A percentile compares a stretch with the other conserved stretches of the same genome.
Evolutionary conservation across 2,329 filamentous ascomycete genomes (phyloP).

Genomic region (Penicillium italicum): DNA sequence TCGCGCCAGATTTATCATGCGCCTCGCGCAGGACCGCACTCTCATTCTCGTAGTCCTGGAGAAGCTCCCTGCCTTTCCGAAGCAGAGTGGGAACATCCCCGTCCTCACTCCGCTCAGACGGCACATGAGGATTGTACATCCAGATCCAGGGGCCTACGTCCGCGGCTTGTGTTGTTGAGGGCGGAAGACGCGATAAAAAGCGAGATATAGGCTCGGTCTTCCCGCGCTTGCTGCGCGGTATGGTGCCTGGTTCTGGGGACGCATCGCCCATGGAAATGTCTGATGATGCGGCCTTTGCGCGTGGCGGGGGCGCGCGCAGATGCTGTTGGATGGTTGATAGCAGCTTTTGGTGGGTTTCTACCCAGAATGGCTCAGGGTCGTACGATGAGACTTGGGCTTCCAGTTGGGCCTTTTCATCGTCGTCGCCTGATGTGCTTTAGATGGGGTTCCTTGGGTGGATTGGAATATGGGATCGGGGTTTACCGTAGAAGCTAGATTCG

Average conservation of each 20-base stretch:
- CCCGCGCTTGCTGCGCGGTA: constrained; percentile 14
- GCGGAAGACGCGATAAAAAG: constrained; percentile 67
- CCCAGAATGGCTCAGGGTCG: constrained; percentile 52
- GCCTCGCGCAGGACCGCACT: constrained; percentile 51
- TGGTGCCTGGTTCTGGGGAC: neutral
- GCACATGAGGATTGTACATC: constrained; percentile 58
- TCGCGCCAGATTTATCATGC: constrained; percentile 40
- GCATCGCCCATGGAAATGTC: neutral
- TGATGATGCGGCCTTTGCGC: neutral
- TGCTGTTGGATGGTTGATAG: constrained; percentile 35
- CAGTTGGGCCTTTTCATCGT: constrained; percentile 48
- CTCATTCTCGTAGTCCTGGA: constrained; percentile 48
- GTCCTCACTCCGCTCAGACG: constrained; percentile 41
- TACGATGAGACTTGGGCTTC: constrained; percentile 52
- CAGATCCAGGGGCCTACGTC: constrained; percentile 65
- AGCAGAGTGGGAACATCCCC: constrained; percentile 49
- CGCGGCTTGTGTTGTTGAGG: constrained; percentile 55
- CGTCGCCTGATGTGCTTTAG: constrained; percentile 50
- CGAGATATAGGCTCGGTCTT: constrained; percentile 59
- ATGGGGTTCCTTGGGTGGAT: neutral
- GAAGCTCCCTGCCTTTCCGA: constrained; percentile 53
- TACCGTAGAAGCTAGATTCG: constrained; percentile 47
- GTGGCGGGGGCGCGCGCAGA: neutral
- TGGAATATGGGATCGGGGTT: neutral
- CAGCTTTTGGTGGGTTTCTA: constrained; percentile 27